Evolutionary conservation across 2,329 filamentous ascomycete genomes (phyloP), one percentile per base, ranked within the genome.

Genomic region (Raffaelea arxii): DNA sequence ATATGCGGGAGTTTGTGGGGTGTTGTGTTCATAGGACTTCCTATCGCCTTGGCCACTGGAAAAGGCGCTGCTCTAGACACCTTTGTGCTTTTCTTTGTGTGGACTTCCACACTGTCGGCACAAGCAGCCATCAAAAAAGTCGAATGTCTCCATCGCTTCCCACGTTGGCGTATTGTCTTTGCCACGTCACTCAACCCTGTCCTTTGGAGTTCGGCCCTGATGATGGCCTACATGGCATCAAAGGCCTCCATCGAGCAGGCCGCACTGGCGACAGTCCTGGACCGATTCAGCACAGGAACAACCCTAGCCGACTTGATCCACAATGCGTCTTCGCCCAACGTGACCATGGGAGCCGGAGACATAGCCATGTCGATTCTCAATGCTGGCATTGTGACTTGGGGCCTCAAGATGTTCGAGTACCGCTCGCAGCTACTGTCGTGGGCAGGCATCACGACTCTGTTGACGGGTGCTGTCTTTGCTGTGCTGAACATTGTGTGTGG

Each of bases 341-440:
- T 53, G 2, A 37, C 6, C 21, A 49, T 64, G 44, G 70, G 70
- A 3, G 71, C 72, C 0, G 72, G 72, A 9, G 72, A 75, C 49
- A 56, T 67, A 4, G 72, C 72, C 0, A 61, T 68, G 2, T 68
- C 70, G 0, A 56, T 75, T 3, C 68, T 76, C 3, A 69, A 75
- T 53, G 65, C 68, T 4, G 72, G 72, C 11, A 72, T 76, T 22
- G 62, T 75, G 3, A 62, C 67, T 4, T 76, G 72, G 72, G 72
- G 72, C 0, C 67, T 76, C 51, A 76, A 75, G 57, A 61, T 76
- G 4, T 73, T 68, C 52, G 70, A 74, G 51, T 73, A 69, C 56
- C 69, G 71, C 4, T 50, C 53, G 3, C 69, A 71, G 43, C 61
- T 76, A 2, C 62, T 70, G 40, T 72, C 68, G 21, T 52, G 61